Percentiles rank a stretch among this genome's conserved stretches.
Conservation (phyloP, 441 rosid genomes). For the Gossypium laxum region DNA sequence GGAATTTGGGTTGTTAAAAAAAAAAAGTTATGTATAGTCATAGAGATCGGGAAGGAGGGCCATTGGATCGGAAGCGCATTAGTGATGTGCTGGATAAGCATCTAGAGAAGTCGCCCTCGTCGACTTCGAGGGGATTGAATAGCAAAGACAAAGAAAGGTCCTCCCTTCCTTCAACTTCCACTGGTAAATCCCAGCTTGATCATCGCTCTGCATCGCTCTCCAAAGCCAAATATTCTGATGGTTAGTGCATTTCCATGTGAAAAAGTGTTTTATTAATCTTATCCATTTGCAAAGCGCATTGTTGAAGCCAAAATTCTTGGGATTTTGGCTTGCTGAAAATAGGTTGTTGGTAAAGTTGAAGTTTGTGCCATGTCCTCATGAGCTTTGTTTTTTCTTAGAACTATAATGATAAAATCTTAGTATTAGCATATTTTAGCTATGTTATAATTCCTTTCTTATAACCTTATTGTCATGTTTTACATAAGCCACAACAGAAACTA, state of each 20-base stretch:
- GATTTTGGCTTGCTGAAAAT: neutral
- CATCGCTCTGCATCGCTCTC: conserved; percentile 39
- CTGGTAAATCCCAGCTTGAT: conserved; percentile 55
- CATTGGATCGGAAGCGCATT: conserved; percentile 62
- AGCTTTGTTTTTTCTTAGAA: neutral
- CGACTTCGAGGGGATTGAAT: conserved; percentile 49
- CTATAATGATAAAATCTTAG: neutral
- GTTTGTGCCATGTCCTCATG: neutral
- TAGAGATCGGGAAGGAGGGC: conserved; percentile 42
- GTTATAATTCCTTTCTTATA: neutral
- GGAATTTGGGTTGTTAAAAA: conserved; percentile 6
- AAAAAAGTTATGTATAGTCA: conserved; percentile 41
- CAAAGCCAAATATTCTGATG: conserved; percentile 46
- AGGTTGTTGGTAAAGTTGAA: neutral
- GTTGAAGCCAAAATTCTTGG: conserved; percentile 1
- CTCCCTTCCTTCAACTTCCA: conserved; percentile 55
- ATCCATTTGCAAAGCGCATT: neutral
- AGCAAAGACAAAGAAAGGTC: conserved; percentile 47
- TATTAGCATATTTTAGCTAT: neutral
- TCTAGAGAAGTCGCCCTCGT: conserved; percentile 72
- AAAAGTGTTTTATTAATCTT: neutral
- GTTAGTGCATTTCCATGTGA: conserved; percentile 21
- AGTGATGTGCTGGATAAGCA: conserved; percentile 78
- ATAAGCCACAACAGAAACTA: neutral
- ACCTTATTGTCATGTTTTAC: neutral